These are phyloP conservation scores for Albugo laibachii DNA, from an alignment of 352 stramenopile genomes.

Conservation along the genomic window DNA sequence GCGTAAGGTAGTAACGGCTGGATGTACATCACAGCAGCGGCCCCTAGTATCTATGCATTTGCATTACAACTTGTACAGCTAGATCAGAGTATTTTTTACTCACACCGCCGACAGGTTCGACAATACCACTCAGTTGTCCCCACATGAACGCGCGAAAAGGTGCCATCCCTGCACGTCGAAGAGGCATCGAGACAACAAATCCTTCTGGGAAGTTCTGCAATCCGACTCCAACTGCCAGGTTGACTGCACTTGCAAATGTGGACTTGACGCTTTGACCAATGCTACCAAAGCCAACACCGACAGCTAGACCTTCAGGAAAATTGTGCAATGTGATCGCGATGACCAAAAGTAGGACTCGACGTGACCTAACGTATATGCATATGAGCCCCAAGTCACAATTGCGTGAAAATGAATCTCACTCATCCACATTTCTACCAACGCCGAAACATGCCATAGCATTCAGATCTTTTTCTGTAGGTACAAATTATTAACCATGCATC, in stretches of 20 bases:
- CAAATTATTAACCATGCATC: not conserved
- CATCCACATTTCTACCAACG: not conserved
- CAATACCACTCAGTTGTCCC: constrained; percentile 76
- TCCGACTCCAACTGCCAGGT: constrained; percentile 75
- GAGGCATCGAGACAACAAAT: constrained; percentile 72
- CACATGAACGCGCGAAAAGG: constrained; percentile 75
- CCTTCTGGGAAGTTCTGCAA: constrained; percentile 84
- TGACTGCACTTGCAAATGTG: constrained; percentile 65
- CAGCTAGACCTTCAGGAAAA: constrained; percentile 76
- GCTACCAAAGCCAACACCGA: constrained; percentile 80
- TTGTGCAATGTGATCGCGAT: constrained; percentile 85
- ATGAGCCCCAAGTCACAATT: not conserved
- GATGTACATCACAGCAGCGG: constrained; percentile 65
- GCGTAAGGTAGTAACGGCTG: constrained; percentile 79
- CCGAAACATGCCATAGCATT: not conserved
- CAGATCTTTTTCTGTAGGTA: not conserved
- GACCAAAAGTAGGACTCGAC: constrained; percentile 66
- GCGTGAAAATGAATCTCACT: constrained; percentile 1
- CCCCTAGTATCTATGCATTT: constrained; percentile 43
- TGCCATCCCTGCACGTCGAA: constrained; percentile 70
- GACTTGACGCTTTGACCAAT: constrained; percentile 41
- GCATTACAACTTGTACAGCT: not conserved
- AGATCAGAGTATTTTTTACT: constrained; percentile 6
- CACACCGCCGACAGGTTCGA: constrained; percentile 74
- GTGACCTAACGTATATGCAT: constrained; percentile 18